A percentile compares a stretch with the other conserved stretches of the same genome.
Evolutionary conservation across 1,139 yeast genomes (phyloP).

Genomic region (Arxiozyma slooffiae): DNA sequence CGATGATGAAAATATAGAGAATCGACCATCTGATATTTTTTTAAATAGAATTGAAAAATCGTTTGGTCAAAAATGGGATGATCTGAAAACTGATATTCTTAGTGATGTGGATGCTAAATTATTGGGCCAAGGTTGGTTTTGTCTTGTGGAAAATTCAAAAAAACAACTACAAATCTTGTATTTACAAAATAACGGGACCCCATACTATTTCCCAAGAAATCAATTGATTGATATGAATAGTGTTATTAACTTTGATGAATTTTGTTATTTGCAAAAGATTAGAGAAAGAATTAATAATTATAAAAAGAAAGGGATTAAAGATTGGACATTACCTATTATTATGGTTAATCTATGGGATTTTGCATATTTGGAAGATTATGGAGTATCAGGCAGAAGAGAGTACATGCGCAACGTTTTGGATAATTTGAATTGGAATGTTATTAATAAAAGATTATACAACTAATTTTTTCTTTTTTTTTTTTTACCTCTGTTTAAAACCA

Average conservation of each 20-base stretch:
- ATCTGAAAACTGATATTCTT: conserved; percentile 33
- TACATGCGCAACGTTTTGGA: conserved; percentile 72
- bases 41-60: conserved; percentile 19
- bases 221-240: conserved; percentile 65
- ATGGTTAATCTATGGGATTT: conserved; percentile 83
- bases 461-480: too few species aligned
- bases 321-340: conserved; percentile 68
- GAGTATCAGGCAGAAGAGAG: conserved; percentile 62
- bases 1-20: conserved; percentile 11
- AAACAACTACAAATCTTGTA: conserved; percentile 56
- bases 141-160: conserved; percentile 63
- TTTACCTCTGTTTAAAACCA: not conserved
- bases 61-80: conserved; percentile 24
- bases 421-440: conserved; percentile 78
- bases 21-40: conserved; percentile 43
- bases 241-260: conserved; percentile 49
- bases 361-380: conserved; percentile 76
- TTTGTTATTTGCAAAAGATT: conserved; percentile 39
- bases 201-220: conserved; percentile 67
- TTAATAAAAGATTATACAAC: conserved; percentile 48
- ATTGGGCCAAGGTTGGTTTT: conserved; percentile 74
- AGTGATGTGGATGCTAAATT: conserved; percentile 41
- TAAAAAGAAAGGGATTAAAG: conserved; percentile 36
- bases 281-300: conserved; percentile 35
- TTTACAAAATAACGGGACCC: conserved; percentile 83